These are phyloP conservation scores for Vigna angularis DNA, from an alignment of 306 rosid species.

Conservation along the genomic window DNA sequence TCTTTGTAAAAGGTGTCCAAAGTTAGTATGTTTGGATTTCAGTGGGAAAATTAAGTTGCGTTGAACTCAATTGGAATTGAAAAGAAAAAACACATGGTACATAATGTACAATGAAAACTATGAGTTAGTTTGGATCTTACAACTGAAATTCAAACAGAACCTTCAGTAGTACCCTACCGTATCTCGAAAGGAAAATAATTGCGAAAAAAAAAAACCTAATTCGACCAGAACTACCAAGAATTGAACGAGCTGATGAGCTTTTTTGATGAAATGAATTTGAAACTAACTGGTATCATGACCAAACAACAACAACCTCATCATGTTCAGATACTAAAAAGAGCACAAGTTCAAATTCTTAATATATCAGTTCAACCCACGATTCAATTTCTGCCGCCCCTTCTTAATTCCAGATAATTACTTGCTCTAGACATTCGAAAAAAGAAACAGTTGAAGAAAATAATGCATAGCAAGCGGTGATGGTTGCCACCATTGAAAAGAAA, in stretches of 20 bases:
- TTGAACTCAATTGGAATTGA: no score
- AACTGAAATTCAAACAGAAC: no score
- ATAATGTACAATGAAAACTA: no score
- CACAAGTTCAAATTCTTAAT: background rate
- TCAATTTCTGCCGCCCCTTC: background rate
- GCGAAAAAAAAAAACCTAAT: background rate
- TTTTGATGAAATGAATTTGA: slow-evolving; percentile 1
- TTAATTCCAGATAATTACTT: background rate
- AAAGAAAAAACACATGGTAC: no score
- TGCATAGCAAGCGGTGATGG: background rate
- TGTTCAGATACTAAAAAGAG: background rate
- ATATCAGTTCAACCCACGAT: background rate
- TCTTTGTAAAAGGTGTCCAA: no score
- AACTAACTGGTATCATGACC: background rate
- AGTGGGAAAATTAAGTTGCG: no score
- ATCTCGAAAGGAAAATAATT: background rate
- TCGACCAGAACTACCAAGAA: slow-evolving; percentile 2
- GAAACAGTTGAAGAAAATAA: background rate
- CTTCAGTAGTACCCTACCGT: background rate
- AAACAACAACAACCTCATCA: background rate
- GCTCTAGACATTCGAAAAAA: background rate
- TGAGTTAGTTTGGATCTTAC: no score
- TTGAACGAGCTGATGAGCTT: slow-evolving; percentile 22
- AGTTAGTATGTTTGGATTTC: no score
- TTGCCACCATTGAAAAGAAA: background rate